Percentiles rank a stretch among this genome's conserved stretches.
These are phyloP conservation scores for Sordariomycetes sp. DNA, from an alignment of 2,329 filamentous ascomycete species.

Conservation along the genomic window DNA sequence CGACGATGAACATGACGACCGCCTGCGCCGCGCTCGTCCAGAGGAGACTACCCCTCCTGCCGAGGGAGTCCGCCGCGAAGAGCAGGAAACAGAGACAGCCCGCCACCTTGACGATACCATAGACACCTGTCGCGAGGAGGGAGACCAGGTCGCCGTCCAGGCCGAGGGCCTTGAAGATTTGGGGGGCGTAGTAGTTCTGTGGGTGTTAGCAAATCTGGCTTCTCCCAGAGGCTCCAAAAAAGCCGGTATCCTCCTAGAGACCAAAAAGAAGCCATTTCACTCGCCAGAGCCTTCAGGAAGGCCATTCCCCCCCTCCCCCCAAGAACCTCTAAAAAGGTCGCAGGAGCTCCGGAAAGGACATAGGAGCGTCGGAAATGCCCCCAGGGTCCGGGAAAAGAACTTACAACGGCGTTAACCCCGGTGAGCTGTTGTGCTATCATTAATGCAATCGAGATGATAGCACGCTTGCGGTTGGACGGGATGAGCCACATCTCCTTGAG, in stretches of 20 bases:
- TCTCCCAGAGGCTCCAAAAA: not conserved
- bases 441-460: constrained; percentile 44
- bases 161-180: constrained; percentile 55
- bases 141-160: constrained; percentile 39
- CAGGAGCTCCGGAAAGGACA: not conserved
- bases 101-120: constrained; percentile 57
- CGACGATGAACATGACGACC: constrained; percentile 54
- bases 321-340: too few species aligned
- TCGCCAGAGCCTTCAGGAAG: too few species aligned
- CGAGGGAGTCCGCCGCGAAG: constrained; percentile 56
- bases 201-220: not conserved
- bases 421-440: constrained; percentile 66
- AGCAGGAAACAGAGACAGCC: constrained; percentile 51
- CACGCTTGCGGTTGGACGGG: constrained; percentile 48
- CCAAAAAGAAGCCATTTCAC: too few species aligned
- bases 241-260: too few species aligned
- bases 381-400: constrained; percentile 22
- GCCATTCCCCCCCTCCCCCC: too few species aligned
- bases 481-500: constrained; percentile 52
- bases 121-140: constrained; percentile 62
- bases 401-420: constrained; percentile 34
- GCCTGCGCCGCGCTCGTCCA: constrained; percentile 53
- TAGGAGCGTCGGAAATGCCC: not conserved
- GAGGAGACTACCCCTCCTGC: constrained; percentile 44
- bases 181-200: constrained; percentile 53